Percentiles rank a stretch among this genome's conserved stretches.
Conservation (phyloP, 139 green algal species). For the Chlorella sorokiniana region DNA sequence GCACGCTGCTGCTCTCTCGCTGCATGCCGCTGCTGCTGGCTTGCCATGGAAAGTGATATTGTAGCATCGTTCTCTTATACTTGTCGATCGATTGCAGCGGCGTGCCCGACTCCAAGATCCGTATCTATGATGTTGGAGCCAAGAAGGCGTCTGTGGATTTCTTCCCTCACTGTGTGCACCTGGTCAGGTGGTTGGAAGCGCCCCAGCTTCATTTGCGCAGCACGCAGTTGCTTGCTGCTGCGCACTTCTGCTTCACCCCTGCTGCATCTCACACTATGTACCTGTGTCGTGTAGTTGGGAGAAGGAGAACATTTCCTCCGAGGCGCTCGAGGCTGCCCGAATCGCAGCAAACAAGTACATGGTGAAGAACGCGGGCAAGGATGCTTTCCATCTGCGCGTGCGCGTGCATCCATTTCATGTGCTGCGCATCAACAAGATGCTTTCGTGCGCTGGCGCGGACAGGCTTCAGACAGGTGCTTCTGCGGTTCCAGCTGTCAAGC, state of each 20-base stretch:
- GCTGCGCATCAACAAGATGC: conserved; percentile 99
- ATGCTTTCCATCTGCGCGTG: conserved; percentile 98
- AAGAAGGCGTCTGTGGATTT: conserved; percentile 93
- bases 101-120: conserved; percentile 99
- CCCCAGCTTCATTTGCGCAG: background rate
- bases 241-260: background rate
- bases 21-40: background rate
- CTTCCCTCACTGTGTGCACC: conserved; percentile 96
- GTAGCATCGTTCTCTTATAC: background rate
- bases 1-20: background rate
- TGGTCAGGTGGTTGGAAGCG: conserved; percentile 77
- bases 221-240: background rate
- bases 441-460: conserved; percentile 99
- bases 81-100: conserved; percentile 52
- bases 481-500: background rate
- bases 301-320: conserved; percentile 89
- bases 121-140: conserved; percentile 97
- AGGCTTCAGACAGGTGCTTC: conserved; percentile 89
- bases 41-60: background rate
- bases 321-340: conserved; percentile 96
- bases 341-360: conserved; percentile 99
- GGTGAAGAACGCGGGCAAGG: conserved; percentile 96
- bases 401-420: conserved; percentile 99
- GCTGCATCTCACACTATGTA: background rate
- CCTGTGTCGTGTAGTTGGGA: conserved; percentile 71